phyloP scores from a whole-genome alignment of 257 asterid genomes.

The Penstemon newberryi region DNA sequence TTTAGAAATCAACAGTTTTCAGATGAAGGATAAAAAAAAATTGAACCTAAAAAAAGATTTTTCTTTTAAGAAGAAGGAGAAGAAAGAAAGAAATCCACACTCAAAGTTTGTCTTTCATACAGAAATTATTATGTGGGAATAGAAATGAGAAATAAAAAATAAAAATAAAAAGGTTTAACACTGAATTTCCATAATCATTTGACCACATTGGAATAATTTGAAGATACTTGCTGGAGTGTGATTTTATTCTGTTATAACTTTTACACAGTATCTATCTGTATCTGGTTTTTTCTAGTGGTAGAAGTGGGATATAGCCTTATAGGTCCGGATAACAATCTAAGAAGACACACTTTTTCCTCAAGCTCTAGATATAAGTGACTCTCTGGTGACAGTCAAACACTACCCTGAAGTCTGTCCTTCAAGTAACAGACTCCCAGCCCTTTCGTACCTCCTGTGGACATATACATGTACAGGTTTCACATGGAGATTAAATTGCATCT shows the following conservation, averaged over 20 bases:
- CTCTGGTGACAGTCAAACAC: slow-evolving; percentile 8
- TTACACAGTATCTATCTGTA: slow-evolving; percentile 5
- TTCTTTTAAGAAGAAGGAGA: too few species aligned
- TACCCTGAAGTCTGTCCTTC: slow-evolving; percentile 5
- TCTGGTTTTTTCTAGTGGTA: slow-evolving; percentile 4
- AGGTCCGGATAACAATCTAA: background rate
- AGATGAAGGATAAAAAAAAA: background rate
- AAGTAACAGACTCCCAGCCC: slow-evolving; percentile 12
- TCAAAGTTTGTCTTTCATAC: background rate
- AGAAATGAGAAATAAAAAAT: slow-evolving; percentile 13
- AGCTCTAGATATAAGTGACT: slow-evolving; percentile 13
- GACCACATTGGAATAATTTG: too few species aligned
- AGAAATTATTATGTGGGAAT: background rate
- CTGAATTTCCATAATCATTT: background rate
- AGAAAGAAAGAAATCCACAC: background rate
- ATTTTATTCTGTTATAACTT: background rate
- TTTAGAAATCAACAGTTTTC: slow-evolving; percentile 1
- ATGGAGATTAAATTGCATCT: background rate
- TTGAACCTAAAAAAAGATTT: background rate
- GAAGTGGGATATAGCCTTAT: slow-evolving; percentile 3
- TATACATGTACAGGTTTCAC: background rate
- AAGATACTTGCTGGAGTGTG: background rate
- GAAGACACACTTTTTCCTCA: background rate
- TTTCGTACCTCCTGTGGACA: slow-evolving; percentile 4
- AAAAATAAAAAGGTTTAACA: background rate